Base-by-base conservation (phyloP, 345 rosid species). In the Hibiscus mutabilis region DNA sequence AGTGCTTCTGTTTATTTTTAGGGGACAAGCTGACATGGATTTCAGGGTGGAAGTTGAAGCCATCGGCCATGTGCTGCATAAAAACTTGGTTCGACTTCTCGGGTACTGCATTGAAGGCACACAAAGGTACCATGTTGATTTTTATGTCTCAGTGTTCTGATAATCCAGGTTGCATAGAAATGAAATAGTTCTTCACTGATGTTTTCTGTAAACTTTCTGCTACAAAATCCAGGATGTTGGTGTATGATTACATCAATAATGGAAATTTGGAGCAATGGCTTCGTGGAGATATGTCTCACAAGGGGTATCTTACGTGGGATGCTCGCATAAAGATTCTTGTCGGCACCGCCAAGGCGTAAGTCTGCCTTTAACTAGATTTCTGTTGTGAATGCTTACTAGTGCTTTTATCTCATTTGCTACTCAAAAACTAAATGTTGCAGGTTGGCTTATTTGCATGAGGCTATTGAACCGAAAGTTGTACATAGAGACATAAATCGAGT, bases 51-150 rank as follows among this genome's bases (percentile, higher is more conserved):
- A 94, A 74, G 97, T 94, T 52, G 98, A 94, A 66, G 98, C 98
- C 51, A 94, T 94, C 69, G 97, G 98, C 52, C 90, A 94, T 72
- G 98, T 94, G 13, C 81, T 96, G 77, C 98, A 94, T 80, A 94
- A 91, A 80, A 90, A 94, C 85, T 83, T 94, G 75, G 98, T 94
- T 75, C 88, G 97, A 57, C 98, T 94, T 78, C 82, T 94, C 47
- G 98, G 98, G 12, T 94, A 94, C 74, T 94, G 98, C 77, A 89
- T 94, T 24, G 98, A 91, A 84, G 98, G 98, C 80, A 91, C 93
- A 47, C 97, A 91, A 47, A 94, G 98, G 98, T 90, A 78, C 40
- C 53, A 6, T 60, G 10, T 63, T 12, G 42, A 37, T 31, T 69
- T 66, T 24, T n/a, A 19, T 19, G 9, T 27, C 31, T 24, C 57